Evolutionary conservation across 768 basidiomycete species (phyloP).

Genomic region (Lactifluus echinatus): DNA sequence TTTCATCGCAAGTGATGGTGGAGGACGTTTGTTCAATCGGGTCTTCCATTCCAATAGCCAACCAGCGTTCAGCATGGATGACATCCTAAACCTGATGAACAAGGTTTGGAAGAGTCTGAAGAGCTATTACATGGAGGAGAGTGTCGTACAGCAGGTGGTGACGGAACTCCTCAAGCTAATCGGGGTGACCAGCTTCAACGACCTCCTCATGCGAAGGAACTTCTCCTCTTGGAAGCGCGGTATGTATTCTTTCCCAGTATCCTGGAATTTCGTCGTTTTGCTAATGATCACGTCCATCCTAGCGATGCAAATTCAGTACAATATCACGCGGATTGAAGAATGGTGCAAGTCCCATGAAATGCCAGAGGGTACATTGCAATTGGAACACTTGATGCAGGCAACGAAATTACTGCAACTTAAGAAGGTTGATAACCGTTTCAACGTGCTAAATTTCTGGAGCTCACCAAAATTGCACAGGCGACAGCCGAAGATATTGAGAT

Average conservation of each 20-base stretch:
- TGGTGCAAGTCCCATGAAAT: conserved; percentile 99
- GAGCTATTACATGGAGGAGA: conserved; percentile 97
- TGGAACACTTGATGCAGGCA: conserved; percentile 99
- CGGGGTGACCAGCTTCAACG: conserved; percentile 96
- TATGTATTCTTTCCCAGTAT: conserved; percentile 30
- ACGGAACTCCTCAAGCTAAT: conserved; percentile 93
- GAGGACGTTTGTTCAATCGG: conserved; percentile 88
- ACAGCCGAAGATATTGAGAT: conserved; percentile 95
- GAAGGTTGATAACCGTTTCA: conserved; percentile 49
- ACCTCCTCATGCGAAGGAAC: conserved; percentile 95
- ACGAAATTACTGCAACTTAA: conserved; percentile 96
- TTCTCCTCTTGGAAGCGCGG: conserved; percentile 99
- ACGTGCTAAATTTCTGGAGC: not conserved
- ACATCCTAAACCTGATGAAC: conserved; percentile 92
- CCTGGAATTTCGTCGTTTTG: not conserved
- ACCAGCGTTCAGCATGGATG: conserved; percentile 97
- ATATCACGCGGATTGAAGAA: conserved; percentile 94
- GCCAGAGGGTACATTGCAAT: conserved; percentile 95
- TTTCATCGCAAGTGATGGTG: conserved; percentile 92
- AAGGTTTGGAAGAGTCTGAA: conserved; percentile 98
- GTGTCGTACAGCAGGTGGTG: conserved; percentile 89
- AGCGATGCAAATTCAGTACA: conserved; percentile 99
- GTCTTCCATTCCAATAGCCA: conserved; percentile 76
- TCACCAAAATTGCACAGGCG: conserved; percentile 41
- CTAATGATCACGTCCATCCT: conserved; percentile 4